phyloP scores from a whole-genome alignment of 208 protist species.

The Leishmania aethiopica region DNA sequence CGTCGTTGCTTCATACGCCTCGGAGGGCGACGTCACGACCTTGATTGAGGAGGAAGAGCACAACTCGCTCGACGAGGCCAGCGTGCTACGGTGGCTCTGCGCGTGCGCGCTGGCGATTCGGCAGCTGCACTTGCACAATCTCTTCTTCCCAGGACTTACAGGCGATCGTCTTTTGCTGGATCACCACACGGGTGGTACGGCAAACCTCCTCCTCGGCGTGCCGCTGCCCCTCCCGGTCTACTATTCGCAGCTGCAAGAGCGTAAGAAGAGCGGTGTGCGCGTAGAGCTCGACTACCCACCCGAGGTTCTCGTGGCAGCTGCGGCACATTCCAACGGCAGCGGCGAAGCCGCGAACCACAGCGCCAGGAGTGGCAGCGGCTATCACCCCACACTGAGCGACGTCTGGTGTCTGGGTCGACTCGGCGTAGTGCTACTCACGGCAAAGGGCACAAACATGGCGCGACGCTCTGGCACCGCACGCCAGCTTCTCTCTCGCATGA shows the following conservation, averaged over 20 bases:
- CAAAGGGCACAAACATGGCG: constrained; percentile 36
- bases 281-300: constrained; percentile 77
- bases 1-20: constrained; percentile 62
- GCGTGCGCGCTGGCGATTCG: constrained; percentile 53
- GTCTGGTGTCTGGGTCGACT: constrained; percentile 78
- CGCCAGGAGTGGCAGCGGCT: constrained; percentile 23
- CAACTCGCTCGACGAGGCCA: constrained; percentile 41
- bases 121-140: constrained; percentile 37
- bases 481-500: constrained; percentile 59
- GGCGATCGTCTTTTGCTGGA: constrained; percentile 64
- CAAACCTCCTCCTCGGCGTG: constrained; percentile 50
- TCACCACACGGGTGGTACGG: constrained; percentile 26
- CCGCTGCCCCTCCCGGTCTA: constrained; percentile 68
- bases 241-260: constrained; percentile 50
- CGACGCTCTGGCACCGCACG: constrained; percentile 42
- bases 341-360: background rate
- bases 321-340: background rate
- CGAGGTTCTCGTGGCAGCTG: constrained; percentile 42
- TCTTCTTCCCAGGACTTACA: constrained; percentile 63
- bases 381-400: constrained; percentile 60
- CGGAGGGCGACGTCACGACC: constrained; percentile 51
- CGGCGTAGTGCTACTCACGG: constrained; percentile 50
- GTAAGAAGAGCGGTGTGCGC: constrained; percentile 41
- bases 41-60: constrained; percentile 64
- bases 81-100: constrained; percentile 58